phyloP scores from a whole-genome alignment of 148 eudicot genomes.

The Spergularia marina region DNA sequence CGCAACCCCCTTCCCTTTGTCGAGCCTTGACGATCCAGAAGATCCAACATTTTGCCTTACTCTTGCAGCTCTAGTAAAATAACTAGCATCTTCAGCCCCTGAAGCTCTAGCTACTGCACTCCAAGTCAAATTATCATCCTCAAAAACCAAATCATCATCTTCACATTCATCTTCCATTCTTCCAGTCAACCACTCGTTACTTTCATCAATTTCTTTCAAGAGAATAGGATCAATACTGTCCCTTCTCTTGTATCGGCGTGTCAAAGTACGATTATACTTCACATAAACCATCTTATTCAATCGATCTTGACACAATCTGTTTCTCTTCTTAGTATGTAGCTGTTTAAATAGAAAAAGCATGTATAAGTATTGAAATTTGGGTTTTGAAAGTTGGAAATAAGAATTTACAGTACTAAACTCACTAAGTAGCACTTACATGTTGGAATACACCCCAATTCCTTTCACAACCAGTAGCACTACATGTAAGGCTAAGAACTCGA shows the following conservation, averaged over 20 bases:
- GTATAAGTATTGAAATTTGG: no score
- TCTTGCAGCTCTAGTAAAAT: constrained; percentile 1
- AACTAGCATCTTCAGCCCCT: neutral
- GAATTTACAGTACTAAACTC: no score
- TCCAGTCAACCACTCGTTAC: constrained; percentile 3
- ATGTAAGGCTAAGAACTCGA: neutral
- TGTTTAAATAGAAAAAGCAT: no score
- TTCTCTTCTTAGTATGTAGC: constrained; percentile 7
- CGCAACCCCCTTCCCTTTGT: neutral
- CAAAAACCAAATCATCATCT: neutral
- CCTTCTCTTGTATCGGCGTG: neutral
- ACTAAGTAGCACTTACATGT: neutral
- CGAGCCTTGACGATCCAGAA: neutral
- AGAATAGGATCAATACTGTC: constrained; percentile 4
- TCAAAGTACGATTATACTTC: constrained; percentile 6
- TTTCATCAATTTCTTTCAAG: neutral
- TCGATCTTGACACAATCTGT: neutral
- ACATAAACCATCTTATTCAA: constrained; percentile 9
- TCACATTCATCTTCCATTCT: neutral
- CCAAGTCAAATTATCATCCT: neutral
- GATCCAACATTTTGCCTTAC: neutral
- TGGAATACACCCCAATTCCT: neutral
- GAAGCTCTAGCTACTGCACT: neutral
- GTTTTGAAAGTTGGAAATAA: no score
- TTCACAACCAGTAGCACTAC: neutral